These are phyloP conservation scores for Apiospora aurea DNA, from an alignment of 2,329 filamentous ascomycete species.

Conservation along the genomic window DNA sequence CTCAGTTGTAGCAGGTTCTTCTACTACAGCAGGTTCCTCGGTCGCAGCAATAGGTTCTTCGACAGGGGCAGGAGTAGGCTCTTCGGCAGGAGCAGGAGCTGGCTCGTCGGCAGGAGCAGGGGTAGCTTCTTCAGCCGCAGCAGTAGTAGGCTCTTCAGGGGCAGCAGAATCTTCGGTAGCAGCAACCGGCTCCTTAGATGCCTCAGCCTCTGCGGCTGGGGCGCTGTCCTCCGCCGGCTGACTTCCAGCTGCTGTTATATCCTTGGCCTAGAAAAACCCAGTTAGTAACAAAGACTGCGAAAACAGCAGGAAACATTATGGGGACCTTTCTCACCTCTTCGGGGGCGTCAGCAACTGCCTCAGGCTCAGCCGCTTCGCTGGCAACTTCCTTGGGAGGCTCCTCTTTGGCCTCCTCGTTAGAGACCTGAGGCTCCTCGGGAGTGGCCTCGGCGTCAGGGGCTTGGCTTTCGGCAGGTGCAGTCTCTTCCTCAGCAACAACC, in stretches of 20 bases:
- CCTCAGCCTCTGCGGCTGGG: neutral
- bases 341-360: conserved; percentile 27
- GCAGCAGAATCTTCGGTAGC: neutral
- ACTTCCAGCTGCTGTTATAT: conserved; percentile 27
- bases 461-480: neutral
- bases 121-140: neutral
- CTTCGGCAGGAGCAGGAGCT: neutral
- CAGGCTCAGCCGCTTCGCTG: conserved; percentile 27
- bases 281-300: conserved; percentile 9
- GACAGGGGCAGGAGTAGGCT: neutral
- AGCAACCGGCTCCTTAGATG: conserved; percentile 25
- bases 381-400: conserved; percentile 7
- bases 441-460: neutral
- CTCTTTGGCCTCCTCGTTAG: conserved; percentile 22
- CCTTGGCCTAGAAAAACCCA: conserved; percentile 21
- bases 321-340: conserved; percentile 27
- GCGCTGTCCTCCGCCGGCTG: neutral
- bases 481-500: neutral
- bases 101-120: neutral
- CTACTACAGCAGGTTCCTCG: neutral
- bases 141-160: conserved; percentile 17
- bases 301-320: neutral
- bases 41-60: neutral
- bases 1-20: conserved; percentile 14
- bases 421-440: neutral